Base-by-base conservation (phyloP, 768 basidiomycete genomes). In the Pulveroboletus sp. region DNA sequence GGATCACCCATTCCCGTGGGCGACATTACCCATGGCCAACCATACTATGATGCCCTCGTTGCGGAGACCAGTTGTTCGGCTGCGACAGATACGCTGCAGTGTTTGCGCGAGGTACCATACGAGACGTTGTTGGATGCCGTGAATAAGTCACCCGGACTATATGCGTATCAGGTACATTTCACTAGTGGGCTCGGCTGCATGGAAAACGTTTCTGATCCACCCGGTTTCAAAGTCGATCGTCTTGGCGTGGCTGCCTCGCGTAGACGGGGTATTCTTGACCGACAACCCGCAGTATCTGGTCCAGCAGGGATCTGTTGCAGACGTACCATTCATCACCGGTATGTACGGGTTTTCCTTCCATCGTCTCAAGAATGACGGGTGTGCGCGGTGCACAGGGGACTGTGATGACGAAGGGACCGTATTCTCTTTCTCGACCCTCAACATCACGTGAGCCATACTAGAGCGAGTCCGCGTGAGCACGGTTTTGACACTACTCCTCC, bases 371-470 rank as follows among this genome's bases (percentile, higher is more conserved):
- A 12, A n/a, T n/a, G n/a, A 7, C 41, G 11, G 18, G 28, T 12
- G 11, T n/a, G 7, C 32, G 9, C 28, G 28, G 8, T 17, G 12
- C 26, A 58, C 26, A n/a, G 74, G 75, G 1, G 60, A 69, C 42
- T 66, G 64, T 28, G 72, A 75, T 42, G 74, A 76, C 32, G 73
- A 75, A 51, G 74, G 73, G 49, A 73, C 73, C 0, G 26, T 76
- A 0, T 79, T 79, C 56, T 68, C 76, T 3, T 54, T 76, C 8
- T 66, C 77, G 2, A 77, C 70, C 2, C 49, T 75, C 36, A 80
- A 81, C 46, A 51, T 79, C 47, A 79, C 77, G 77, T 77, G 53
- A 47, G 74, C 15, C 17, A 6, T n/a, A 3, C 27, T 9, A 6
- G 11, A 41, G 2, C 3, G 5, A 27, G n/a, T 7, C 6, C 33